Percentiles rank a stretch among this genome's conserved stretches.
These are phyloP conservation scores for Intubia oerlemansii DNA, from an alignment of 2,329 filamentous ascomycete genomes.

Conservation along the genomic window DNA sequence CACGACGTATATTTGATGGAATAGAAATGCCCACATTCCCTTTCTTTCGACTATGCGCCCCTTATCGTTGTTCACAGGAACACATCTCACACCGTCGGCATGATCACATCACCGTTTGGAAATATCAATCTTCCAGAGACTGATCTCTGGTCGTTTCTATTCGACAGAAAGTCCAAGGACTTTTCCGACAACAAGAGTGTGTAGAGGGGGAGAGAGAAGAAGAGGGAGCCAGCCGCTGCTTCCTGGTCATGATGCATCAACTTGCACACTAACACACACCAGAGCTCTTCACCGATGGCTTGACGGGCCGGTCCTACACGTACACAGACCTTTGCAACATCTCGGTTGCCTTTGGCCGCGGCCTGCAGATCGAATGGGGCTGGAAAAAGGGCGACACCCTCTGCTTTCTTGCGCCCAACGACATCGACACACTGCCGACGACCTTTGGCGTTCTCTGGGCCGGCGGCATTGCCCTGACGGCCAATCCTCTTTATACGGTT, in stretches of 20 bases:
- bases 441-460: constrained; percentile 70
- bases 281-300: constrained; percentile 64
- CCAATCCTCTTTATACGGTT: constrained; percentile 70
- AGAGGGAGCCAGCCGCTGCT: background rate
- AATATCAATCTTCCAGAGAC: no score
- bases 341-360: constrained; percentile 59
- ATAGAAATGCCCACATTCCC: no score
- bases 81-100: no score
- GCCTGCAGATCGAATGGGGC: constrained; percentile 49
- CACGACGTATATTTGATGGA: no score
- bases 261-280: no score
- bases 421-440: constrained; percentile 58
- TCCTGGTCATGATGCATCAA: background rate
- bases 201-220: no score
- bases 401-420: constrained; percentile 66
- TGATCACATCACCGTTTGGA: no score
- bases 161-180: constrained; percentile 41
- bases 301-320: constrained; percentile 47
- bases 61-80: no score
- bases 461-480: constrained; percentile 62
- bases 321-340: constrained; percentile 42
- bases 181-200: constrained; percentile 62
- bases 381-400: constrained; percentile 76
- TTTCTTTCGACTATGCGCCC: no score
- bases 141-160: constrained; percentile 62